Base-by-base conservation (phyloP, 2,329 filamentous ascomycete species). In the Graphilbum ipis-grandicollis region DNA sequence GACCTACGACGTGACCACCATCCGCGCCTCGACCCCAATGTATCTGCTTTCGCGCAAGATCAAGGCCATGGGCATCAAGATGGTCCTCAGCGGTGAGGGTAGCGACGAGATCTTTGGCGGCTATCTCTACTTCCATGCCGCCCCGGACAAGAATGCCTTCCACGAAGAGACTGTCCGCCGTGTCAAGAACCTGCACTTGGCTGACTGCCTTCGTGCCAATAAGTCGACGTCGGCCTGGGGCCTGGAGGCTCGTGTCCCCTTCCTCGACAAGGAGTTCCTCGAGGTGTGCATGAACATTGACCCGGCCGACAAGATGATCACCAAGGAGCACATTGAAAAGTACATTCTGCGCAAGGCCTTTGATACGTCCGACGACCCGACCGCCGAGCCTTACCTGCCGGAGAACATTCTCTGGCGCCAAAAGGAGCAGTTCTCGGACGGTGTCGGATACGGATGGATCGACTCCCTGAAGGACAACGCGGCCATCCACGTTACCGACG, bases 341-440 rank as follows among this genome's bases (percentile, higher is more conserved):
- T 93, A 94, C 68, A 92, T 98, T 47, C 68, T 98, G 47, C 82
- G 90, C 54, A 94, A 94, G 62, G 92, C 90, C 3, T 98, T 98
- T 54, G 90, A 98, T 60, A 93, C 85, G 22, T 73, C 71, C 34
- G 84, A 88, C 52, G 81, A 93, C 59, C 84, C 86, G 14, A 75
- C 68, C 34, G 71, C 68, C 34, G 62, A 80, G 56, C 76, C 90
- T 9, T 98, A 96, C 63, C 74, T 98, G n/a, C 90, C 92, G 8
- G 78, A 93, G 15, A 75, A 86, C 56, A 98, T 98, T 49, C 75
- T 98, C 39, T 98, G 84, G 81, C 73, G 92, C 55, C 92, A 98
- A 62, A 98, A 98, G 75, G 90, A 98, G 66, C 90, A 98, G 63
- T 98, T 98, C 67, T 92, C 80, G 41, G 92, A 98, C 52, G 92